Evolutionary conservation across 106 monocot genomes (phyloP), one percentile per base, ranked within the genome.

Genomic region (Dendrobium chrysotoxum): DNA sequence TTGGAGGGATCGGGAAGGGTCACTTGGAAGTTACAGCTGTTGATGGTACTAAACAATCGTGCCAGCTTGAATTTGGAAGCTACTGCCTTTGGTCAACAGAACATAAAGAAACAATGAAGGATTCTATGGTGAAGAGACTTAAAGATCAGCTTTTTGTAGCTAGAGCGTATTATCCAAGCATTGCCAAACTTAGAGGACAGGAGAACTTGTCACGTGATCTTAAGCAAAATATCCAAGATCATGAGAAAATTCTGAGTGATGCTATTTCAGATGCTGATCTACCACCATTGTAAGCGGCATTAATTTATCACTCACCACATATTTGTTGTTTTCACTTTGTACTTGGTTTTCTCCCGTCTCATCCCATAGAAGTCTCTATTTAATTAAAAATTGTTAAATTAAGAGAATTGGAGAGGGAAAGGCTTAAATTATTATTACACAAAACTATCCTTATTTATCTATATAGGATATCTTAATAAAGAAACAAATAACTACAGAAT

Each of bases 81-180:
- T 76, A 76, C 28, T 76, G 76, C 76, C 76, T 76, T 47, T 76
- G 76, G 76, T 76, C 76, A 76, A 21, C 21, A 26, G 47, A 76
- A 47, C 76, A 76, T 47, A 50, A 76, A 76, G 47, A 47, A 76
- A 45, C 16, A 25, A 46, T 76, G 76, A 76, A 47, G 15, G 76
- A 76, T 76, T 76, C 25, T 28, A 28, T 76, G 44, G 76, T 76
- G 76, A 76, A 76, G 76, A 76, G 76, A 26, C 47, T 76, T 4
- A 76, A 76, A 85, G 91, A 91, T 73, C 94, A 91, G 72, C 88
- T 94, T 79, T 94, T 88, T 83, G 67, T 91, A 7, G 91, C 94
- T 23, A 89, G 94, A 88, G 89, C 91, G 80, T 88, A 91, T 73
- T 89, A 89, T 85, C 94, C 94, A 21, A 89, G 91, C 73, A 89